Base-by-base conservation (phyloP, 345 rosid species). In the Erucastrum elatum region DNA sequence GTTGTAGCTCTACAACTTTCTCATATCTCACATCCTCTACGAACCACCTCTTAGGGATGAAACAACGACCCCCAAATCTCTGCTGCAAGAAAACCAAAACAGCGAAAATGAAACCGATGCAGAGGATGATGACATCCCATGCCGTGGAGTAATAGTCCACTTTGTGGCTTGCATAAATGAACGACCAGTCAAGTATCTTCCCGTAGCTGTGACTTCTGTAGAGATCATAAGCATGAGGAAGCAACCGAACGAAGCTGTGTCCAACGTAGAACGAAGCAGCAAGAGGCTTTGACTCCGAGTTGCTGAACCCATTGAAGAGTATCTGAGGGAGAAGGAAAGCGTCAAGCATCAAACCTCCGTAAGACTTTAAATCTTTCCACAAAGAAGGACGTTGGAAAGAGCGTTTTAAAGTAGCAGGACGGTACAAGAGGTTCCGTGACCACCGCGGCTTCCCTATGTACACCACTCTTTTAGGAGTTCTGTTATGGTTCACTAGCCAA, bases 151-250 rank as follows among this genome's bases (percentile, higher is more conserved):
- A 90, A 7, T 89, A 89, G 72, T 90, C 98, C 82, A 84, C 77
- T 44, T 82, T 86, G 83, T 86, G 98, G 80, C 88, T 89, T 37
- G 94, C 97, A 74, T 92, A 94, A 7, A 94, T 86, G 76, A 78
- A 92, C 16, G 97, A 88, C 67, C 79, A 72, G 76, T 84, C 93
- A 21, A 85, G 85, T 75, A 83, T 79, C 85, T 87, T 79, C 56
- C 88, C 58, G 6, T 88, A 87, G 70, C 84, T 85, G 71, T 68
- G 91, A 49, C 91, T 87, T 85, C 94, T 84, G 82, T 87, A 90
- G 30, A 94, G 90, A 81, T 94, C 98, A 71, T 94, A 94, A 11
- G 90, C 89, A 74, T 94, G 98, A 27, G 98, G 97, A 55, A 94
- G 83, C 58, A 90, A 34, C 2, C 88, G 90, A 55, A 90, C 86